A percentile compares a stretch with the other conserved stretches of the same genome.
phyloP scores from a whole-genome alignment of 441 rosid species.

The Croton setiger region DNA sequence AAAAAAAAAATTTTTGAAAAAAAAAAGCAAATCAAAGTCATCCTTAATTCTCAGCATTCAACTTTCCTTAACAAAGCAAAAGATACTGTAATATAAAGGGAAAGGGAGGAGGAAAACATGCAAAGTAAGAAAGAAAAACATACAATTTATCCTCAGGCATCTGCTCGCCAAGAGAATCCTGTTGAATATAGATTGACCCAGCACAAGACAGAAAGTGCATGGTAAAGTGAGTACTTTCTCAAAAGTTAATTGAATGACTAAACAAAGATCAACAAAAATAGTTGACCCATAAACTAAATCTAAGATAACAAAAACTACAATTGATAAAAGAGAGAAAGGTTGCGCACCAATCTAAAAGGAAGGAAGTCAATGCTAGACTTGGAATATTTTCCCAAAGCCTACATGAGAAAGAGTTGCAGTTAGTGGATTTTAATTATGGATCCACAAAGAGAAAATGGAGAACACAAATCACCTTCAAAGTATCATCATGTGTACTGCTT shows the following conservation, averaged over 20 bases:
- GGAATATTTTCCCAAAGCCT: constrained; percentile 55
- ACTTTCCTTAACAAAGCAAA: not conserved
- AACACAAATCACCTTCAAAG: constrained; percentile 40
- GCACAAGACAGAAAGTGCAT: constrained; percentile 9
- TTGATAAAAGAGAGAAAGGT: constrained; percentile 7
- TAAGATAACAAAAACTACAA: not conserved
- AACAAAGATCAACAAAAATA: not conserved
- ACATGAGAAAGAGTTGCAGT: constrained; percentile 20
- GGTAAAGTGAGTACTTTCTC: constrained; percentile 3
- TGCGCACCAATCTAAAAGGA: constrained; percentile 42
- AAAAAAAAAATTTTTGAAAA: not conserved
- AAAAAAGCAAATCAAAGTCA: not conserved
- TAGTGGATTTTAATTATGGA: constrained; percentile 16
- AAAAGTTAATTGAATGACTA: not conserved
- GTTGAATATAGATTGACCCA: constrained; percentile 25
- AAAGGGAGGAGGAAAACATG: not conserved
- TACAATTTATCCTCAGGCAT: constrained; percentile 36
- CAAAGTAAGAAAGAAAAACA: not conserved
- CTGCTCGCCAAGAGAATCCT: constrained; percentile 24
- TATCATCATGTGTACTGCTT: constrained; percentile 35
- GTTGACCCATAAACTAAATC: not conserved
- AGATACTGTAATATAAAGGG: not conserved
- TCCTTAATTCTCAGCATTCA: not conserved
- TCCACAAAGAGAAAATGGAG: constrained; percentile 11
- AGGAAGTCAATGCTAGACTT: constrained; percentile 42